Base-by-base conservation (phyloP, 495 filamentous ascomycete species). In the Filosporella fistucella region DNA sequence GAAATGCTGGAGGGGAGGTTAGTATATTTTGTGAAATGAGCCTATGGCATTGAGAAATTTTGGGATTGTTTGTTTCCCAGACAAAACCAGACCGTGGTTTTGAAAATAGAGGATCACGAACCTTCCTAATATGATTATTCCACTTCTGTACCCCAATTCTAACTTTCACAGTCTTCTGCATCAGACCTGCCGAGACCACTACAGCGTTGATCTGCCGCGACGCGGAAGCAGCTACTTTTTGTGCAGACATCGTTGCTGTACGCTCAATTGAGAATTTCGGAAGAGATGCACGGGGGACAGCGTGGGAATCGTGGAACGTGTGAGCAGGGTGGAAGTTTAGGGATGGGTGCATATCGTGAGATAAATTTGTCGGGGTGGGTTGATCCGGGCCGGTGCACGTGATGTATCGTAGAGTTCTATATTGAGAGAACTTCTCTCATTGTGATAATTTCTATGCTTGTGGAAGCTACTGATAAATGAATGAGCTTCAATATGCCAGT, bases 81-180 rank as follows among this genome's bases (percentile, higher is more conserved):
- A n/a, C n/a, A n/a, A n/a, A n/a, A n/a, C n/a, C n/a, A n/a, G n/a
- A n/a, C n/a, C n/a, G n/a, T n/a, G n/a, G n/a, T 43, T 37, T 40
- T 53, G 22, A 12, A 40, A 23, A 24, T 23, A 34, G 35, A 32
- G 18, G 25, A 12, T 18, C 12, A 57, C 55, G 24, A 50, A 79
- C 80, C 63, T 84, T 82, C 52, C 74, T 63, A 29, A 84, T 66
- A 38, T 68, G 63, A 18, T 63, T 67, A 62, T 85, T 81, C 81
- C 81, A 86, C 55, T 71, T 68, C 51, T 75, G 71, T 9, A 67
- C 69, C 16, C 78, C 76, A 8, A 84, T 67, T 25, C 75, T 74
- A 42, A 86, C 85, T 63, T 81, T 86, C 51, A 86, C 81, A 4
- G 83, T 85, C 64, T 80, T 82, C 50, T 72, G 63, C 82, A 87